A percentile compares a stretch with the other conserved stretches of the same genome.
Evolutionary conservation across 2,329 filamentous ascomycete genomes (phyloP).

Genomic region (Neonectria neomacrospora): DNA sequence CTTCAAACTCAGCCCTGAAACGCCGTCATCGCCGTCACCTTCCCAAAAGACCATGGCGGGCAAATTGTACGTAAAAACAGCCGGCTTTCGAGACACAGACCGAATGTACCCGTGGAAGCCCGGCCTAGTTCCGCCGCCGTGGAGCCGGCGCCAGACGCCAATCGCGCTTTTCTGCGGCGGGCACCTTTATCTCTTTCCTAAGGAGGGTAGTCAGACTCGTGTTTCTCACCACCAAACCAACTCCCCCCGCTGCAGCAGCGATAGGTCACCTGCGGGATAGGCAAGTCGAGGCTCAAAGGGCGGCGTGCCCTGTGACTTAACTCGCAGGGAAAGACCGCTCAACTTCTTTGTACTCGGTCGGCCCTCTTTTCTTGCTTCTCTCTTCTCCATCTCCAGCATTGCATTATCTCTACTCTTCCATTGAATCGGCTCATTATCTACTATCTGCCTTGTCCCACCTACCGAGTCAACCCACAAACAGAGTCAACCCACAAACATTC

Average conservation of each 20-base stretch:
- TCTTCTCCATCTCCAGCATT: not conserved
- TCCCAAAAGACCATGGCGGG: conserved; percentile 23
- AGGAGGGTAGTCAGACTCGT: not conserved
- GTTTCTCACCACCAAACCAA: not conserved
- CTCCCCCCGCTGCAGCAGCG: conserved; percentile 2
- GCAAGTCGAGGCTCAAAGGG: not conserved
- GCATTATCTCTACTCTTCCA: not conserved
- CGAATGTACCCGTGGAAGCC: conserved; percentile 6
- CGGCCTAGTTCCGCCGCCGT: conserved; percentile 9
- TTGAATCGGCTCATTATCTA: not conserved
- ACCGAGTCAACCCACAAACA: not conserved
- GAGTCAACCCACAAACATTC: not conserved
- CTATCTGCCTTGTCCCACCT: not conserved
- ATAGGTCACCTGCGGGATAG: not conserved
- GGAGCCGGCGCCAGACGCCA: conserved; percentile 1
- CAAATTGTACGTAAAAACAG: conserved; percentile 1
- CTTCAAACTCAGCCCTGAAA: not conserved
- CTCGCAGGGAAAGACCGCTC: not conserved
- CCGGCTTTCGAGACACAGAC: not conserved
- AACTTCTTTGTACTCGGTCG: not conserved
- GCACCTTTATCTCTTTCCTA: not conserved
- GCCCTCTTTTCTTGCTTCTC: not conserved
- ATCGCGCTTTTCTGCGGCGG: not conserved
- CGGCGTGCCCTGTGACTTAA: not conserved
- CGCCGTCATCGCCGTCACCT: conserved; percentile 1